Evolutionary conservation across 176 grass and related monocot species (phyloP), one percentile per base, ranked within the genome.

Genomic region (Tillandsia fasciculata): DNA sequence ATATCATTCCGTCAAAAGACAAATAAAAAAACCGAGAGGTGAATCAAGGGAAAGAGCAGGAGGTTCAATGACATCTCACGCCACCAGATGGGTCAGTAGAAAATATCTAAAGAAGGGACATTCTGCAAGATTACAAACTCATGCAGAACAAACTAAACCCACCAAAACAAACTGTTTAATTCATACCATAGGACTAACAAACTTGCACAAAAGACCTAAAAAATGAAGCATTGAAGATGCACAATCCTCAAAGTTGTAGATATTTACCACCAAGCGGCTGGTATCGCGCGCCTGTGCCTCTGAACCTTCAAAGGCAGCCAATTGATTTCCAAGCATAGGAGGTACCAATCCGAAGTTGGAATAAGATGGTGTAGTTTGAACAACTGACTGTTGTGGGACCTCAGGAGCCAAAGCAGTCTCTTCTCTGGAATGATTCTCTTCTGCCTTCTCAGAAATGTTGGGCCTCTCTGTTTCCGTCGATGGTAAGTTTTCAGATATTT

Each of bases 271-370:
- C 42, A 80, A 48, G 26, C 65, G 78, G 74, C 70, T 83, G 42
- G 50, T 48, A 11, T 20, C 70, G 80, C 49, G 9, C 69, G 63
- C 77, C 82, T 88, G 82, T 67, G 80, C 67, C 68, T 88, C 88
- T 51, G 80, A 85, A 57, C 68, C 81, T 65, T 91, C 87, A 80
- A 79, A 67, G 69, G 56, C 12, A 13, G 49, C 64, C 86, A 79
- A 81, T 67, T 88, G 83, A 69, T 81, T 70, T 66, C 71, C 82
- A 52, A 77, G 68, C 8, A 68, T 28, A 51, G 84, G 75, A 24
- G 73, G 78, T 26, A 64, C 58, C 52, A 80, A 69, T 72, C 70
- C 74, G 71, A 81, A 81, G 72, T 85, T 65, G 26, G 85, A 64
- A 64, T 82, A 86, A 50, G 71, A 65, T 63, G 85, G 61, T 50